phyloP scores from a whole-genome alignment of 2,329 filamentous ascomycete species.

The Rhytidhysteron rufulum region DNA sequence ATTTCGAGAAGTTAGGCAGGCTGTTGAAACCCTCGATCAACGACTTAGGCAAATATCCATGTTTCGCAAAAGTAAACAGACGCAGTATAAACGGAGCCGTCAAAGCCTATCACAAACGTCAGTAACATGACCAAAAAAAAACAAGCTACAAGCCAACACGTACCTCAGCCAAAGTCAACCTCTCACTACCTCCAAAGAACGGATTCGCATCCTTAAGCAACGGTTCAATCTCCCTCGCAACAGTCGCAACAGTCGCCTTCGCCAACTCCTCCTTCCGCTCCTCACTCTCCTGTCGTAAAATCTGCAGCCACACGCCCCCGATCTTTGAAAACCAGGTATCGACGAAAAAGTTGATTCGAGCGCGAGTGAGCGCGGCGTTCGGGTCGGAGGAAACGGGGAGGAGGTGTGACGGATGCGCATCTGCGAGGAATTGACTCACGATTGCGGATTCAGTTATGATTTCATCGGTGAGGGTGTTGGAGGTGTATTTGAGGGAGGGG shows the following conservation, averaged over 20 bases:
- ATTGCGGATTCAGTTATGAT: constrained; percentile 72
- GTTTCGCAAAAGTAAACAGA: constrained; percentile 52
- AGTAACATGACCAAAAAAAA: too few relatives aligned
- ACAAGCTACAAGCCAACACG: constrained; percentile 7
- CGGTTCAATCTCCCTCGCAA: constrained; percentile 71
- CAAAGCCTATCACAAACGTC: constrained; percentile 46
- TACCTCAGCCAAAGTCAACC: constrained; percentile 71
- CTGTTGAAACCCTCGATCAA: constrained; percentile 48
- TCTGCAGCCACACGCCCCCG: constrained; percentile 44
- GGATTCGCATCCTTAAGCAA: constrained; percentile 50
- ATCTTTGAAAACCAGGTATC: constrained; percentile 67
- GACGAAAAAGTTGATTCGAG: constrained; percentile 67
- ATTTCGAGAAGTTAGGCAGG: constrained; percentile 65
- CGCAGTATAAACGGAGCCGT: constrained; percentile 66
- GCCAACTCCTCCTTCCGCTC: constrained; percentile 50
- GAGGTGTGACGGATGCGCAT: constrained; percentile 66
- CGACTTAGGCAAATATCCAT: constrained; percentile 50
- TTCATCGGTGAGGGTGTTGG: constrained; percentile 43
- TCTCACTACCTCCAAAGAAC: constrained; percentile 44
- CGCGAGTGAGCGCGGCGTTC: constrained; percentile 58
- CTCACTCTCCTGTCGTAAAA: constrained; percentile 43
- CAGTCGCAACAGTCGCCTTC: constrained; percentile 50
- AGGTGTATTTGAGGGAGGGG: constrained; percentile 63
- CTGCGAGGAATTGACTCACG: constrained; percentile 67
- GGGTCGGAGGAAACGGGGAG: constrained; percentile 53